Conservation (phyloP, 2,329 filamentous ascomycete genomes). For the Neofusicoccum sp. region DNA sequence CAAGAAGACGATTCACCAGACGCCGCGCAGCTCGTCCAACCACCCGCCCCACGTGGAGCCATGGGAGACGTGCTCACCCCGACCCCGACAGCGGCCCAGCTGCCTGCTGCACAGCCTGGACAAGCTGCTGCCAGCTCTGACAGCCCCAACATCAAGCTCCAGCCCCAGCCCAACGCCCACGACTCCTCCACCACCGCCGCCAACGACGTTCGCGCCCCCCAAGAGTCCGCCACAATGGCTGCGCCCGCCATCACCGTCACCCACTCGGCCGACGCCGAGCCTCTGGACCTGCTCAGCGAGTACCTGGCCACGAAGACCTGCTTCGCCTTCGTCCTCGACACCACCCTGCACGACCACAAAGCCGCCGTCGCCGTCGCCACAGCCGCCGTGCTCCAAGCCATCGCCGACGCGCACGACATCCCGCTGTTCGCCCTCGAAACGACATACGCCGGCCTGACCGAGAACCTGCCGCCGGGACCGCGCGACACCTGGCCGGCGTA, state of each 20-base stretch:
- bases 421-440: not conserved
- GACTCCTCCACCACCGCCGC: not conserved
- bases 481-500: not conserved
- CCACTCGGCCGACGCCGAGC: not conserved
- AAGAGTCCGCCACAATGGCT: not conserved
- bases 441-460: not conserved
- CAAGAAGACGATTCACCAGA: not conserved
- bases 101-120: not conserved
- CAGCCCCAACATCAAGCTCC: not conserved
- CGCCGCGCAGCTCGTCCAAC: conserved; percentile 6
- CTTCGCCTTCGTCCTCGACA: conserved; percentile 16
- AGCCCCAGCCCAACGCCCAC: not conserved
- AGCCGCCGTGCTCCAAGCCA: conserved; percentile 3
- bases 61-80: conserved; percentile 15
- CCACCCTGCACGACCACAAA: conserved; percentile 9
- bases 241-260: not conserved
- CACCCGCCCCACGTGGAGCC: conserved; percentile 14
- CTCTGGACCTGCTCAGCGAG: conserved; percentile 9
- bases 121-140: not conserved
- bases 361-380: not conserved
- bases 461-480: not conserved
- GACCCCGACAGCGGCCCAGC: not conserved
- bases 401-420: not conserved
- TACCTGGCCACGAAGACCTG: conserved; percentile 11
- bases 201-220: not conserved